Base-by-base conservation (phyloP, 1,139 yeast species). In the Saccharomyces pastorianus region DNA sequence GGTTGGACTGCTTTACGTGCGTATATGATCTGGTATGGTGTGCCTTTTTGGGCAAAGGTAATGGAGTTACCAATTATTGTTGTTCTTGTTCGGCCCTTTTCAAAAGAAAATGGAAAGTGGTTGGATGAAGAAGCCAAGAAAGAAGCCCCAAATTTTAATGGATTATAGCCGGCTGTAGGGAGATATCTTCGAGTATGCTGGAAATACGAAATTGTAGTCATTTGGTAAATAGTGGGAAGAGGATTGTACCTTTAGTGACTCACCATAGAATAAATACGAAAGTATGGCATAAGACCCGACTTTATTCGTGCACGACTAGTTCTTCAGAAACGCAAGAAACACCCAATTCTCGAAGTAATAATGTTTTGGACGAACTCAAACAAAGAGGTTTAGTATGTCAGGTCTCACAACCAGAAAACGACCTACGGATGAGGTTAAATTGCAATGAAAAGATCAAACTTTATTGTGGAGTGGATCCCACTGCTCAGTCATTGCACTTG, bases 381-480 rank as follows among this genome's bases (percentile, higher is more conserved):
- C 55, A 63, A 17, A 63, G 77, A 56, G 76, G 76, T 1, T 58
- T 74, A 20, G 57, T 74, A 2, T 64, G 73, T 4, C 75, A 55
- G 58, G 58, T 67, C 48, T 62, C 74, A 53, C 58, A 68, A 17
- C 67, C 73, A 1, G 67, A 63, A 38, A 49, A 50, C 0, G 42
- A 55, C 9, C 47, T 69, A 2, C 48, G 57, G 13, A 59, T 63
- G 48, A 57, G 63, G 47, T 38, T 66, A 23, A 38, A 56, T 44
- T 28, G 71, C 52, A 64, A 73, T 1, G 66, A 66, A 38, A 71
- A 71, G 51, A 67, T 87, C 51, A 82, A 85, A 20, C 69, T 88
- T 14, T 95, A 93, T 71, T 85, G 96, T 70, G 99, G 99, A 14
- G 98, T 97, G 0, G 99, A 93, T 66, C 99, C 99, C 0, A 84